phyloP scores from a whole-genome alignment of 352 stramenopile genomes.

The Phytophthora gonapodyides region DNA sequence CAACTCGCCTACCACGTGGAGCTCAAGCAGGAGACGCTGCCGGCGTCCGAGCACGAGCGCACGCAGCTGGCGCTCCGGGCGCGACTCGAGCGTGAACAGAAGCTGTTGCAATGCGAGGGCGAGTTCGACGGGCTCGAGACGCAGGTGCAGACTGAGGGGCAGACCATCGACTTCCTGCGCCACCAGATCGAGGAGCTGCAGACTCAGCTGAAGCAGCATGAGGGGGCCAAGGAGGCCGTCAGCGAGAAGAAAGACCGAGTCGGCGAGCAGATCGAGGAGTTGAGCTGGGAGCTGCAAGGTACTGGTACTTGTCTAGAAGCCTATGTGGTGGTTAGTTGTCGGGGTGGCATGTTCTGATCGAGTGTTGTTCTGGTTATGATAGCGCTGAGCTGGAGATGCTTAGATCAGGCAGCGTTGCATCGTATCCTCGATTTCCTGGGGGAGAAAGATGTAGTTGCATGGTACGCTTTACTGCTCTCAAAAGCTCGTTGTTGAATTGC shows the following conservation, averaged over 20 bases:
- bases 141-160: constrained; percentile 48
- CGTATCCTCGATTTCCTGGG: constrained; percentile 37
- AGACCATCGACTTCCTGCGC: constrained; percentile 52
- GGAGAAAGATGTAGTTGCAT: constrained; percentile 39
- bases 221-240: constrained; percentile 41
- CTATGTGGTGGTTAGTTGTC: background rate
- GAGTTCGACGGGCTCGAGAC: constrained; percentile 48
- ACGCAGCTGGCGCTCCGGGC: constrained; percentile 52
- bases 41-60: constrained; percentile 44
- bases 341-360: background rate
- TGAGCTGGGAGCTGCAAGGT: constrained; percentile 77
- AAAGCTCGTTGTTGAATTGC: background rate
- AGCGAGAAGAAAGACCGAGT: constrained; percentile 45
- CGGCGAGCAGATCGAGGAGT: constrained; percentile 56
- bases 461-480: constrained; percentile 30
- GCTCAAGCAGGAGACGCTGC: constrained; percentile 60
- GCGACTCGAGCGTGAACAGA: constrained; percentile 49
- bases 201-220: constrained; percentile 38
- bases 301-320: background rate
- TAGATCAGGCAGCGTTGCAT: constrained; percentile 41
- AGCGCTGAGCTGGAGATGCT: constrained; percentile 56
- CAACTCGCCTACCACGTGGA: constrained; percentile 77
- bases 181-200: constrained; percentile 69
- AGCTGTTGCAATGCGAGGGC: constrained; percentile 39
- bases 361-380: background rate